phyloP scores from a whole-genome alignment of 2,329 filamentous ascomycete species.

The Colletotrichum eremochloae region DNA sequence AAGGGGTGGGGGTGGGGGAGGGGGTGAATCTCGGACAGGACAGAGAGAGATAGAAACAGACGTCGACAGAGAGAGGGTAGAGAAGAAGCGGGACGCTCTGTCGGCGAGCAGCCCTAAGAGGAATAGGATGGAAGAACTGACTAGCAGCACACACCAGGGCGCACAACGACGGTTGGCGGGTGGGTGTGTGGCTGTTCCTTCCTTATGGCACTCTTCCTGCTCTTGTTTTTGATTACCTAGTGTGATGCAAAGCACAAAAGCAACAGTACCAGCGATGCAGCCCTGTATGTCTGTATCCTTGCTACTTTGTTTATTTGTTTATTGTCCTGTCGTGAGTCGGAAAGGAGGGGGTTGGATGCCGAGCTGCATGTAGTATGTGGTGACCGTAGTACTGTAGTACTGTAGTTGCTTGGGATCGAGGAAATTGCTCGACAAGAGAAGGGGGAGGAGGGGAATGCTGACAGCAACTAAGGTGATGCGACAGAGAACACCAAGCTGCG shows the following conservation, averaged over 20 bases:
- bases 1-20: neutral
- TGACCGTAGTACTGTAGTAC: neutral
- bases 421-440: conserved; percentile 7
- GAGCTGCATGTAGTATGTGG: neutral
- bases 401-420: conserved; percentile 22
- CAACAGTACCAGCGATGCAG: conserved; percentile 30
- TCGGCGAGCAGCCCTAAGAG: conserved; percentile 37
- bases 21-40: conserved; percentile 11
- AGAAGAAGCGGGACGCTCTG: conserved; percentile 16
- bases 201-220: conserved; percentile 1
- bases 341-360: neutral
- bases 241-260: conserved; percentile 31
- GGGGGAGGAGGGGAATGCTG: conserved; percentile 3
- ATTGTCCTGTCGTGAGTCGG: neutral
- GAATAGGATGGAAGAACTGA: conserved; percentile 38
- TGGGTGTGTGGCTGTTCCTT: conserved; percentile 31
- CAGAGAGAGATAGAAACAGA: neutral
- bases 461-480: conserved; percentile 1
- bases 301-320: neutral
- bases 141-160: conserved; percentile 28
- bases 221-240: conserved; percentile 10
- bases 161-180: conserved; percentile 24
- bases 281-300: conserved; percentile 33
- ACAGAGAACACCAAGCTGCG: conserved; percentile 17
- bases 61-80: neutral